These are phyloP conservation scores for Crithidia fasciculata DNA, from an alignment of 208 protist genomes.

Conservation along the genomic window DNA sequence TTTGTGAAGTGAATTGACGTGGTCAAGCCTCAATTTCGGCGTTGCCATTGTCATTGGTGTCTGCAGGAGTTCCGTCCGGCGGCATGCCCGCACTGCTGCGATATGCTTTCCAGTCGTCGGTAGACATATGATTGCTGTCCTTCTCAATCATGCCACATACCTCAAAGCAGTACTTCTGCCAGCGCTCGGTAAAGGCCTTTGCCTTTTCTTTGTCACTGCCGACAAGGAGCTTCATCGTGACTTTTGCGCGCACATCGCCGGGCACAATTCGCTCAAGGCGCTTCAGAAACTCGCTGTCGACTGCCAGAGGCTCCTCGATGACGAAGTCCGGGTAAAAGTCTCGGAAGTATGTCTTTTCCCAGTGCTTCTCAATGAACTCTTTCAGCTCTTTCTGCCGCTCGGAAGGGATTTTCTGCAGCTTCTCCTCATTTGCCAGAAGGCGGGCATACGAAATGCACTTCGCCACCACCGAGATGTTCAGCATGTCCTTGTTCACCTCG, in stretches of 20 bases:
- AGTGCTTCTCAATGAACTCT: conserved; percentile 34
- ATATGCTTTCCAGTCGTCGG: conserved; percentile 22
- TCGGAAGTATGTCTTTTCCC: conserved; percentile 32
- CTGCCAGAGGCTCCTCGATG: conserved; percentile 15
- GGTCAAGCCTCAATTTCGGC: background rate
- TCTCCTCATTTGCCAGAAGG: conserved; percentile 21
- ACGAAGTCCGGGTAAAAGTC: conserved; percentile 24
- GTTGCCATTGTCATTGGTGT: background rate
- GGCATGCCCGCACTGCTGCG: background rate
- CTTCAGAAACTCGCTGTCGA: conserved; percentile 23
- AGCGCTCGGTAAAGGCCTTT: conserved; percentile 34
- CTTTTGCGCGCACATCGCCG: conserved; percentile 28
- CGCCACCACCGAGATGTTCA: conserved; percentile 10
- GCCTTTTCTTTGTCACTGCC: conserved; percentile 36
- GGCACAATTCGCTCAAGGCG: conserved; percentile 27
- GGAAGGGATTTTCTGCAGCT: conserved; percentile 26
- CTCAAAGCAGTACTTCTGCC: conserved; percentile 32
- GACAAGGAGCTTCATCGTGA: conserved; percentile 30
- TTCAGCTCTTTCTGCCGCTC: conserved; percentile 25
- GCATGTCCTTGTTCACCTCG: background rate
- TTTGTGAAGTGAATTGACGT: too few species aligned
- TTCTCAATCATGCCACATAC: conserved; percentile 40
- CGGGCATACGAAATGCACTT: conserved; percentile 45
- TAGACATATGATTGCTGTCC: conserved; percentile 37
- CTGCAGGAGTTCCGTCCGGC: background rate